A percentile compares a stretch with the other conserved stretches of the same genome.
Evolutionary conservation across 441 rosid genomes (phyloP).

Genomic region (Euphorbia schlechtendalii): DNA sequence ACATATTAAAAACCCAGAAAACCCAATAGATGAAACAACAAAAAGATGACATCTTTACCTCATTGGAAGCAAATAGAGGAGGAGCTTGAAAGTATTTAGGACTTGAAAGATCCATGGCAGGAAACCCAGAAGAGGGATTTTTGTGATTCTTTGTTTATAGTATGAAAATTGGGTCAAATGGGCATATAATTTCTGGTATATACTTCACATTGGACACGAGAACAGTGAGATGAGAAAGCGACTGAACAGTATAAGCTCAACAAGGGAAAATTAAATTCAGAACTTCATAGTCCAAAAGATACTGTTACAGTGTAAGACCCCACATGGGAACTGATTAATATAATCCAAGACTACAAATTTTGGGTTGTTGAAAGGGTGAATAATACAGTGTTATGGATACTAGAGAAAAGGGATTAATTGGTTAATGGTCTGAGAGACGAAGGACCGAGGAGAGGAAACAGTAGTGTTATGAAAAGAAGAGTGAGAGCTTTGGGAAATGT

Average conservation of each 20-base stretch:
- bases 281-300: constrained; percentile 15
- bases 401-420: neutral
- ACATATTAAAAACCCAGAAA: constrained; percentile 6
- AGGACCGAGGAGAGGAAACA: too few species aligned
- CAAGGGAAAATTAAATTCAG: constrained; percentile 21
- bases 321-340: neutral
- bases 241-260: constrained; percentile 20
- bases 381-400: neutral
- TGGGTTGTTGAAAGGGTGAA: neutral
- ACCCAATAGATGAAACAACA: constrained; percentile 9
- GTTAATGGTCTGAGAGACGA: constrained; percentile 8
- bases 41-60: constrained; percentile 32
- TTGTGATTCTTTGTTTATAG: too few species aligned
- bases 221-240: constrained; percentile 28
- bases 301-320: constrained; percentile 16
- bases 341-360: neutral
- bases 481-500: constrained; percentile 27
- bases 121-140: neutral
- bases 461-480: constrained; percentile 34
- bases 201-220: constrained; percentile 2
- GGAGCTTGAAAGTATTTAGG: constrained; percentile 46
- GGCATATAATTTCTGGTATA: neutral
- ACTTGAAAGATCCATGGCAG: constrained; percentile 52
- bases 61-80: constrained; percentile 37
- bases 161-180: neutral